Evolutionary conservation across 2,329 filamentous ascomycete species (phyloP).

Genomic region (Verticillium isaacii): DNA sequence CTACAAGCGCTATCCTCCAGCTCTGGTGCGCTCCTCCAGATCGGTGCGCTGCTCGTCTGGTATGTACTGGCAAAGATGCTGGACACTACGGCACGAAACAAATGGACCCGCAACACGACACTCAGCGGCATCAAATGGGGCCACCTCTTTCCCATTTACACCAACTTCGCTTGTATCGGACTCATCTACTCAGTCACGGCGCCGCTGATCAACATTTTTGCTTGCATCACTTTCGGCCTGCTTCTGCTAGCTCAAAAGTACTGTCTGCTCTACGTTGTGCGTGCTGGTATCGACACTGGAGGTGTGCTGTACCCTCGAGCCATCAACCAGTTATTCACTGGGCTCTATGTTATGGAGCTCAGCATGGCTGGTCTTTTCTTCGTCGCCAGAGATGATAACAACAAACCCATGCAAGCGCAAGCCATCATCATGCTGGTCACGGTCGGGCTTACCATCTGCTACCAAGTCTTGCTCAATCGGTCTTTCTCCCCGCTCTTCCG

Average conservation of each 20-base stretch:
- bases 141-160: slow-evolving; percentile 91
- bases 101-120: slow-evolving; percentile 80
- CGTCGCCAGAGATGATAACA: slow-evolving; percentile 56
- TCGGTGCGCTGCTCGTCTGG: slow-evolving; percentile 74
- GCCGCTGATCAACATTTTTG: slow-evolving; percentile 87
- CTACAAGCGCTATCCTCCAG: slow-evolving; percentile 89
- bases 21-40: slow-evolving; percentile 81
- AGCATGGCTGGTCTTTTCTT: slow-evolving; percentile 89
- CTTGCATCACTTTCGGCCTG: slow-evolving; percentile 83
- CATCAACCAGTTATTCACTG: slow-evolving; percentile 93
- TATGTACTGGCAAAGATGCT: slow-evolving; percentile 75
- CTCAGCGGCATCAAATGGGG: slow-evolving; percentile 83
- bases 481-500: slow-evolving; percentile 82
- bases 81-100: slow-evolving; percentile 76
- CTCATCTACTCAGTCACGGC: slow-evolving; percentile 85
- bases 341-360: slow-evolving; percentile 91
- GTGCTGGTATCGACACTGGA: slow-evolving; percentile 85
- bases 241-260: slow-evolving; percentile 97
- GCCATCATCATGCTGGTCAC: slow-evolving; percentile 81
- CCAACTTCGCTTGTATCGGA: slow-evolving; percentile 90
- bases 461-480: slow-evolving; percentile 74
- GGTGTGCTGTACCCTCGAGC: slow-evolving; percentile 87
- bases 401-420: slow-evolving; percentile 46
- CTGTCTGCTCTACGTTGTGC: slow-evolving; percentile 90
- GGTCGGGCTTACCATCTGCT: slow-evolving; percentile 65